Percentiles rank a stretch among this genome's conserved stretches.
phyloP scores from a whole-genome alignment of 176 grass and related monocot genomes.

The Eleusine coracana region DNA sequence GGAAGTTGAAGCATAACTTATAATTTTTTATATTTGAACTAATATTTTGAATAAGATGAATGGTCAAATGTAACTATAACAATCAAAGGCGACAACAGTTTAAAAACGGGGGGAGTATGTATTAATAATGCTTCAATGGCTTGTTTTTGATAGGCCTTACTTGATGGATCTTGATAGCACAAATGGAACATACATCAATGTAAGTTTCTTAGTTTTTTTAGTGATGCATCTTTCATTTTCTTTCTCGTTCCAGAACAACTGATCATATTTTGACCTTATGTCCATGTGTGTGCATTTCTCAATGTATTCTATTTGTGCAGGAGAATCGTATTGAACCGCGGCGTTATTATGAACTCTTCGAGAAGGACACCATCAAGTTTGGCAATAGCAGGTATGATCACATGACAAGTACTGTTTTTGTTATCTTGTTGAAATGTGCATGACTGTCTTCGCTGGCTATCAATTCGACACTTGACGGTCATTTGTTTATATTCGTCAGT shows the following conservation, averaged over 20 bases:
- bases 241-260: conserved; percentile 1
- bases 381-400: conserved; percentile 89
- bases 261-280: conserved; percentile 2
- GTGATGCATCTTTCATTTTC: conserved; percentile 3
- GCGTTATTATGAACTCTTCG: conserved; percentile 93
- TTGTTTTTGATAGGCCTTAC: conserved; percentile 67
- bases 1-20: too few species aligned
- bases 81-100: too few species aligned
- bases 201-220: conserved; percentile 49
- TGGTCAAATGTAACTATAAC: too few species aligned
- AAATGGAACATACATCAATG: conserved; percentile 90
- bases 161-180: conserved; percentile 97
- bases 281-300: neutral
- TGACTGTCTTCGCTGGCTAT: neutral
- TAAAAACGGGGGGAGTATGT: neutral
- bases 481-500: neutral
- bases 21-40: too few species aligned
- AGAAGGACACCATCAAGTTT: conserved; percentile 95
- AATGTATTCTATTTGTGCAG: conserved; percentile 46
- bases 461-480: neutral
- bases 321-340: conserved; percentile 81
- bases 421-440: conserved; percentile 1
- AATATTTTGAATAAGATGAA: too few species aligned
- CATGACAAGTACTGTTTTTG: neutral
- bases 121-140: conserved; percentile 12